A percentile compares a stretch with the other conserved stretches of the same genome.
Evolutionary conservation across 1,284 basidiomycete species (phyloP).

Genomic region (Afroboletus lepidellus): DNA sequence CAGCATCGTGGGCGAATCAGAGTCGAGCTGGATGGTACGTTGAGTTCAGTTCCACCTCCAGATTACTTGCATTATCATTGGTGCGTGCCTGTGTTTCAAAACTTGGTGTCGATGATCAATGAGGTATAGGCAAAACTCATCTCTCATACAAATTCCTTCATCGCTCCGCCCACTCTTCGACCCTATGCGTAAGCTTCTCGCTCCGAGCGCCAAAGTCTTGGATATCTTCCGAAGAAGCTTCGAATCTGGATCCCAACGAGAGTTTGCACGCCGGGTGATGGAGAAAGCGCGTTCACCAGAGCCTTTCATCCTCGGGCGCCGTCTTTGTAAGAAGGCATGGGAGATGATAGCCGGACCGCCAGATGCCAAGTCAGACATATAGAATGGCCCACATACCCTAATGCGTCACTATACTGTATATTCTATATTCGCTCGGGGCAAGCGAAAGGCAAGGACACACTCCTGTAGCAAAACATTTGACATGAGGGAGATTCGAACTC

Average conservation of each 20-base stretch:
- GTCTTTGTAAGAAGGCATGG: slow-evolving; percentile 44
- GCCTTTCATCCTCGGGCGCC: slow-evolving; percentile 51
- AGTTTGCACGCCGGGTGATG: slow-evolving; percentile 51
- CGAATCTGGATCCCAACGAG: slow-evolving; percentile 48
- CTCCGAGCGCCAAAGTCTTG: slow-evolving; percentile 48
- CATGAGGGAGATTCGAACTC: slow-evolving; percentile 48
- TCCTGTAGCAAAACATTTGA: slow-evolving; percentile 25
- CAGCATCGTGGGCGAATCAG: slow-evolving; percentile 24
- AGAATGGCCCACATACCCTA: slow-evolving; percentile 22
- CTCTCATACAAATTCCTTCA: slow-evolving; percentile 37
- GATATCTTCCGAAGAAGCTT: slow-evolving; percentile 48
- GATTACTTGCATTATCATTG: slow-evolving; percentile 25
- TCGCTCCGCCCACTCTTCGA: slow-evolving; percentile 40
- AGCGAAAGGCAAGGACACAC: not conserved
- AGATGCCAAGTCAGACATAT: slow-evolving; percentile 28
- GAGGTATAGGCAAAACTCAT: slow-evolving; percentile 29
- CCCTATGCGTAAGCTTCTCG: slow-evolving; percentile 46
- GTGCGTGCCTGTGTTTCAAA: slow-evolving; percentile 15
- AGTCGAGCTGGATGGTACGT: slow-evolving; percentile 30
- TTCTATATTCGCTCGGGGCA: slow-evolving; percentile 7
- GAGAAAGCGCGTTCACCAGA: slow-evolving; percentile 54
- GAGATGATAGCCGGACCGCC: slow-evolving; percentile 44
- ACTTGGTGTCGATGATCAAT: slow-evolving; percentile 5
- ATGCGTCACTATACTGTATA: slow-evolving; percentile 14
- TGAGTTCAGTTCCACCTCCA: slow-evolving; percentile 23